Evolutionary conservation across 768 basidiomycete species (phyloP), one percentile per base, ranked within the genome.

Genomic region (Boletus insuetus): DNA sequence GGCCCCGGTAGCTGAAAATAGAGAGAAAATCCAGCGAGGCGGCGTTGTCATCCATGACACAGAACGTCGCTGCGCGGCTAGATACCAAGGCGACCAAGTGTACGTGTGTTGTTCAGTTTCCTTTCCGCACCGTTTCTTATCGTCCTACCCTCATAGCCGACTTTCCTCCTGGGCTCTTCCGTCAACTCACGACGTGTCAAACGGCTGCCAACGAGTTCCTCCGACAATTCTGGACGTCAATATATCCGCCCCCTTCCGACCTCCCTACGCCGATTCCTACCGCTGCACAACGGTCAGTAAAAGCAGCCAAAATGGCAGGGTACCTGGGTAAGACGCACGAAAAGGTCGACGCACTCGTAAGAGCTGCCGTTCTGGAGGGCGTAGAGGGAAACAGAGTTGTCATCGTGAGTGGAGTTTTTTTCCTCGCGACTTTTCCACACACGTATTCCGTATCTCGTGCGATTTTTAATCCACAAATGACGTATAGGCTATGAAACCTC

Each of bases 161-260:
- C 39, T 84, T 99, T 34, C 91, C 94, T 1, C 83, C 89, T 47
- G 79, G 77, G 3, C 75, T 96, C 38, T 85, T 91, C 63, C 79
- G 83, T 52, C 86, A 94, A 73, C 88, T 98, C 82, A 85, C 83
- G 17, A 89, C 89, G 0, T 93, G 91, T 64, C 94, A 97, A 66
- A 92, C 92, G 1, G 89, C 95, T 4, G 88, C 95, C 12, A 94
- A 93, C 64, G 97, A 99, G 68, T 97, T 98, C 69, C 77, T 99
- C 14, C 86, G 96, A 29, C 97, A 98, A 68, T 98, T 94, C 69
- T 98, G 95, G 94, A 81, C 86, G 3, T 82, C 93, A 2, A 82
- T 90, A 47, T 89, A 93, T 58, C 95, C 94, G 6, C 84, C 88
- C 7, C 71, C 79, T 1, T 74, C 79, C 17, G 89, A 89, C 46